Percentiles rank a stretch among this genome's conserved stretches.
Conservation (phyloP, 1,139 yeast genomes). For the Saccharomyces pastorianus region DNA sequence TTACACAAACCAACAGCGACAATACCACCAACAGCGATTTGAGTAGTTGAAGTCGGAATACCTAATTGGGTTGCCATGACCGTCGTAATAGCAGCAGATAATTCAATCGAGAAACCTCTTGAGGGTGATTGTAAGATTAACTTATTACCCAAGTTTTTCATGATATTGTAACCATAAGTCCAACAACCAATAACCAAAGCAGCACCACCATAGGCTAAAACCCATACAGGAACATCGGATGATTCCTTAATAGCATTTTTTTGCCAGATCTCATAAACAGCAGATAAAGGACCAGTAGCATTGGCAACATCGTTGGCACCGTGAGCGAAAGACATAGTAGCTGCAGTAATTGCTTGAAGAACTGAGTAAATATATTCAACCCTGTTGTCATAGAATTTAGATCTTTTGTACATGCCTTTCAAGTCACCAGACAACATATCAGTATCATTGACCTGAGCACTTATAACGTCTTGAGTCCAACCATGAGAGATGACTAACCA, state of each 20-base stretch:
- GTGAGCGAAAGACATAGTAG: slow-evolving; percentile 76
- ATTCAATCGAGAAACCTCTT: slow-evolving; percentile 71
- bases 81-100: slow-evolving; percentile 72
- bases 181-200: slow-evolving; percentile 63
- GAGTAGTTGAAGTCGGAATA: slow-evolving; percentile 72
- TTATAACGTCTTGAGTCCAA: slow-evolving; percentile 54
- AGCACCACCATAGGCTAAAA: slow-evolving; percentile 59
- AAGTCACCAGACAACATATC: slow-evolving; percentile 34
- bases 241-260: slow-evolving; percentile 42
- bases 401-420: slow-evolving; percentile 44
- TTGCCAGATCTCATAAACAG: slow-evolving; percentile 57
- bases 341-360: slow-evolving; percentile 66
- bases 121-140: slow-evolving; percentile 72
- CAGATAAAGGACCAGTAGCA: slow-evolving; percentile 69
- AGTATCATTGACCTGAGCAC: slow-evolving; percentile 36
- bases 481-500: slow-evolving; percentile 53
- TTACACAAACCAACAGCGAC: slow-evolving; percentile 71
- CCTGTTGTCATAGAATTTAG: slow-evolving; percentile 64
- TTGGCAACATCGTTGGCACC: slow-evolving; percentile 77
- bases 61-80: slow-evolving; percentile 70
- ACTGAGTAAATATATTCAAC: slow-evolving; percentile 63
- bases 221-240: slow-evolving; percentile 64
- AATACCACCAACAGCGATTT: slow-evolving; percentile 74
- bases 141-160: slow-evolving; percentile 66
- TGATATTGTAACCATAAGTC: slow-evolving; percentile 67